phyloP scores from a whole-genome alignment of 306 rosid species.

The Carpinus fangiana region DNA sequence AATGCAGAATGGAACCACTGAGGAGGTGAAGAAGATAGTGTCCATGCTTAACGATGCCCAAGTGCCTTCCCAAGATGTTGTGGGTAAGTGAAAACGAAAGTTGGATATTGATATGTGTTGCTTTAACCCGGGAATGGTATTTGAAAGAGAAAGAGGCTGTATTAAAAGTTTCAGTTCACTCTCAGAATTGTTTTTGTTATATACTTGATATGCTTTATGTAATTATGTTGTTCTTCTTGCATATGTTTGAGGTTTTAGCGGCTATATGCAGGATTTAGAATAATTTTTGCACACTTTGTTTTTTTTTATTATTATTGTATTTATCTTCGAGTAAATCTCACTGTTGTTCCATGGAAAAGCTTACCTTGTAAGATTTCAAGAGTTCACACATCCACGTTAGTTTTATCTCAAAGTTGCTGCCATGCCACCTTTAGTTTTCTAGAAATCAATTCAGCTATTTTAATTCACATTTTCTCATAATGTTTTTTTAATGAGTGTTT shows the following conservation, averaged over 20 bases:
- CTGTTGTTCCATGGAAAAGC: background rate
- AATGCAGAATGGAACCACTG: slow-evolving; percentile 75
- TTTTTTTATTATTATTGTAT: background rate
- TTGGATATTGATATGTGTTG: background rate
- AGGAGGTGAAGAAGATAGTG: slow-evolving; percentile 84
- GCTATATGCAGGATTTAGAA: background rate
- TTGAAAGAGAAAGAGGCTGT: background rate
- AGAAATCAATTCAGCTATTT: background rate
- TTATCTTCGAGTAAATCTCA: background rate
- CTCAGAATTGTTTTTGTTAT: background rate
- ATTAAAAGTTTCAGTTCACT: background rate
- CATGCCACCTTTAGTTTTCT: too few relatives aligned
- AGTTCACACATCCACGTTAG: background rate
- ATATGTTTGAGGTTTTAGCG: background rate
- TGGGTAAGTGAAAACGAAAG: slow-evolving; percentile 46
- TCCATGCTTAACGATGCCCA: slow-evolving; percentile 65
- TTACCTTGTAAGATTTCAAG: background rate
- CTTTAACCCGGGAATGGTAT: background rate
- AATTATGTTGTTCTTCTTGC: background rate
- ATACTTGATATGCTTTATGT: background rate
- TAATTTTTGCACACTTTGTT: background rate
- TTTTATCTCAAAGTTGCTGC: background rate
- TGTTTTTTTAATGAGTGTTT: background rate
- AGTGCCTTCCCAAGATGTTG: slow-evolving; percentile 78
- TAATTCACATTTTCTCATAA: background rate